These are phyloP conservation scores for Dothistroma septosporum DNA, from an alignment of 2,329 filamentous ascomycete species.

Conservation along the genomic window DNA sequence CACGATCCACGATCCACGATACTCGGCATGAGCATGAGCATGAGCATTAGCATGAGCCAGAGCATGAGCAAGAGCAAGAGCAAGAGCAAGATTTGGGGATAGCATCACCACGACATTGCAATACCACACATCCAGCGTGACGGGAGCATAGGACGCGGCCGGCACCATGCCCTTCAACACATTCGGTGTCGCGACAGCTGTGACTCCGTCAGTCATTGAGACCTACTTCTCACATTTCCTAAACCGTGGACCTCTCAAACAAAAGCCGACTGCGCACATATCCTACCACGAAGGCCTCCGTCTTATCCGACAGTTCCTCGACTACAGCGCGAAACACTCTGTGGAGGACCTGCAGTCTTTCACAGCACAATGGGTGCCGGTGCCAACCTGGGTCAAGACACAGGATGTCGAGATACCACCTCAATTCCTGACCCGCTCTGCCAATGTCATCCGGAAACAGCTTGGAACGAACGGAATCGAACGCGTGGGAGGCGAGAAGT, in stretches of 20 bases:
- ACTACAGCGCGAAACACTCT: slow-evolving; percentile 79
- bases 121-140: neutral
- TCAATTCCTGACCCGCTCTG: slow-evolving; percentile 61
- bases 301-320: slow-evolving; percentile 79
- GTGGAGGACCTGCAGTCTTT: slow-evolving; percentile 93
- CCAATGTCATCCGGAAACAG: slow-evolving; percentile 64
- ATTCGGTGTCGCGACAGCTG: slow-evolving; percentile 72
- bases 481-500: slow-evolving; percentile 72
- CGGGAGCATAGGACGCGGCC: neutral
- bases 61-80: neutral
- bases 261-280: slow-evolving; percentile 84
- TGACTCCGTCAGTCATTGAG: slow-evolving; percentile 81
- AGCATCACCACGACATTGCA: neutral
- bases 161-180: slow-evolving; percentile 65
- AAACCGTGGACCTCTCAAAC: slow-evolving; percentile 67
- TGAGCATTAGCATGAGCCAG: neutral
- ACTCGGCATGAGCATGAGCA: neutral
- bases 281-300: slow-evolving; percentile 91
- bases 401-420: slow-evolving; percentile 64
- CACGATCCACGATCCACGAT: neutral
- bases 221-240: slow-evolving; percentile 89
- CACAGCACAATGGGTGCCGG: slow-evolving; percentile 85
- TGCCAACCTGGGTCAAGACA: slow-evolving; percentile 80
- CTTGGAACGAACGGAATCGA: slow-evolving; percentile 72
- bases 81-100: neutral